These are phyloP conservation scores for Chamaenerion angustifolium DNA, from an alignment of 345 rosid species.

Conservation along the genomic window DNA sequence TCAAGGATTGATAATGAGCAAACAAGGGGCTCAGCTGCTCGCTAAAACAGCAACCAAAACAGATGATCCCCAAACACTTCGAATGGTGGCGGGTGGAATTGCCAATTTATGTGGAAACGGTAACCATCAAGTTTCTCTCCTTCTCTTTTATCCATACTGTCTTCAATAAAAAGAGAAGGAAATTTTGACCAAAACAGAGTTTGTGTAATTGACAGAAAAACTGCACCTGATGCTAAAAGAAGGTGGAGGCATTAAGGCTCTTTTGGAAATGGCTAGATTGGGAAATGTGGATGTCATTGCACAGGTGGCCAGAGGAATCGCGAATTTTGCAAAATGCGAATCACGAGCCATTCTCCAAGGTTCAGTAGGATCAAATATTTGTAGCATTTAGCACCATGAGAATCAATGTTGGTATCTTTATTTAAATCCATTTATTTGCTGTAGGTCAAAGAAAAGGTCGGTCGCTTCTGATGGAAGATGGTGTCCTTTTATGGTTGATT, in stretches of 20 bases:
- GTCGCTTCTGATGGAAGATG: slow-evolving; percentile 70
- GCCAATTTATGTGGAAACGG: slow-evolving; percentile 94
- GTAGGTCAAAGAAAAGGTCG: slow-evolving; percentile 67
- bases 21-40: slow-evolving; percentile 68
- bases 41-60: slow-evolving; percentile 61
- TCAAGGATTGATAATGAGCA: slow-evolving; percentile 77
- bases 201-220: slow-evolving; percentile 34
- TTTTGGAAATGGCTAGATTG: slow-evolving; percentile 48
- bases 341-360: slow-evolving; percentile 74
- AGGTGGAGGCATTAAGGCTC: slow-evolving; percentile 73
- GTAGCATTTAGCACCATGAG: background rate
- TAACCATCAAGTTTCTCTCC: slow-evolving; percentile 15
- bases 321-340: slow-evolving; percentile 95
- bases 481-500: slow-evolving; percentile 66
- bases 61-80: slow-evolving; percentile 74
- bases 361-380: slow-evolving; percentile 1
- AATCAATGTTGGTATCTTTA: background rate
- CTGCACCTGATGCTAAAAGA: slow-evolving; percentile 58
- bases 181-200: background rate
- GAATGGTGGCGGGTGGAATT: slow-evolving; percentile 96
- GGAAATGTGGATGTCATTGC: slow-evolving; percentile 60
- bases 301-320: slow-evolving; percentile 92
- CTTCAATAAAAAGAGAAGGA: too few relatives aligned
- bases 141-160: background rate
- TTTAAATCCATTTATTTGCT: slow-evolving; percentile 3